Conservation (phyloP, 2,329 filamentous ascomycete species). For the Arthroderma uncinatum region DNA sequence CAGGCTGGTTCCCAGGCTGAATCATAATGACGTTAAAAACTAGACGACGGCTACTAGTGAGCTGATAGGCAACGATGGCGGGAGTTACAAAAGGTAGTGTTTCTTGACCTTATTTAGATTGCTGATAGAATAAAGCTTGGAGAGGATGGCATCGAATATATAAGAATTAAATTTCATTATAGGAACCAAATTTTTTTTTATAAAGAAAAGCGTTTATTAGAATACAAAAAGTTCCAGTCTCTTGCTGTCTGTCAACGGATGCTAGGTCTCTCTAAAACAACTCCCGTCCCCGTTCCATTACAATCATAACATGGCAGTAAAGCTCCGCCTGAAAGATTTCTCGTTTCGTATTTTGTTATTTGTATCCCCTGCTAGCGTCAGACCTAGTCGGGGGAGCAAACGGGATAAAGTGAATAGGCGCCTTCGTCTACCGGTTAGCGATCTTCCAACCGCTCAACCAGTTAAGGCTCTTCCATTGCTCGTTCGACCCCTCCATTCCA, state of each 20-base stretch:
- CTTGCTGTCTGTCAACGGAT: background rate
- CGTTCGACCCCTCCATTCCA: conserved; percentile 79
- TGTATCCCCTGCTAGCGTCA: background rate
- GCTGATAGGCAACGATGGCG: background rate
- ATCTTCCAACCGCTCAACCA: conserved; percentile 87
- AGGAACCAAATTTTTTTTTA: background rate
- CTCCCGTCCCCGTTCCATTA: background rate
- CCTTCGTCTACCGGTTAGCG: conserved; percentile 43
- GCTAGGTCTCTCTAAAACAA: background rate
- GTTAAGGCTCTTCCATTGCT: conserved; percentile 81
- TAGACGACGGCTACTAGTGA: background rate
- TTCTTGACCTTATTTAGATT: too few species aligned
- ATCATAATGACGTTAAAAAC: background rate
- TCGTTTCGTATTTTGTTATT: background rate
- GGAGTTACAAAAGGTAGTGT: background rate
- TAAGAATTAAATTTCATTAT: background rate
- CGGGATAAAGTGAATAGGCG: too few species aligned
- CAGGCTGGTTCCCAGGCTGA: background rate
- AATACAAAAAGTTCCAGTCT: conserved; percentile 2
- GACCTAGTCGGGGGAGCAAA: background rate
- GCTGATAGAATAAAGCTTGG: background rate
- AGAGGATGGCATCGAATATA: background rate
- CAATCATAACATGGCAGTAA: background rate
- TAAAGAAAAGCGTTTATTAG: background rate
- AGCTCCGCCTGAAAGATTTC: background rate